phyloP scores from a whole-genome alignment of 495 filamentous ascomycete species.

The Stereocaulon alpinum region DNA sequence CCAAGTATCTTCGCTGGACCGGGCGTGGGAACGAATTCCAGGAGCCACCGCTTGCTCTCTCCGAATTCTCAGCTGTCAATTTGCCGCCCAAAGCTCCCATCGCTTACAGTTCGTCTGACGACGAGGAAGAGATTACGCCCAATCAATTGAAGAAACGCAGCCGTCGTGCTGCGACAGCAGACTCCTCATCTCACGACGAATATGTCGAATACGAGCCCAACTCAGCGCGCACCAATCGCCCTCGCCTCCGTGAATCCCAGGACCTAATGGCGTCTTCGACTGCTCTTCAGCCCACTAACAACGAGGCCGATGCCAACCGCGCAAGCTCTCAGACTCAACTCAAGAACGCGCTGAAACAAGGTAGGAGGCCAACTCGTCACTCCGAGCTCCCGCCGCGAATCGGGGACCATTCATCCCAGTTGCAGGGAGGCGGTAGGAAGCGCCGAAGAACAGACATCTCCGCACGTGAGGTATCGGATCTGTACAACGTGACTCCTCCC shows the following conservation, averaged over 20 bases:
- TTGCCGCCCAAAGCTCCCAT: neutral
- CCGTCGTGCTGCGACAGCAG: neutral
- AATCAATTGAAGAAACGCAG: neutral
- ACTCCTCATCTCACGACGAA: neutral
- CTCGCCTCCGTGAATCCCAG: neutral
- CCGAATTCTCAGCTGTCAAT: neutral
- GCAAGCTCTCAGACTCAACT: neutral
- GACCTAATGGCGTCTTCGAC: too few species aligned
- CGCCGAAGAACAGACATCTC: conserved; percentile 1
- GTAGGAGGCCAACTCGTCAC: neutral
- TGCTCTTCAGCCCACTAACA: neutral
- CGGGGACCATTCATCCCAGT: neutral
- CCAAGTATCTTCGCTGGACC: neutral
- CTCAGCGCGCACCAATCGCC: neutral
- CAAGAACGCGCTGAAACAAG: neutral
- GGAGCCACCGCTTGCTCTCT: neutral
- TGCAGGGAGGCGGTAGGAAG: neutral
- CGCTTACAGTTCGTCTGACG: neutral
- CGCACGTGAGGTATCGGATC: neutral
- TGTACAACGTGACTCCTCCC: neutral
- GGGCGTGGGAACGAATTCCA: neutral
- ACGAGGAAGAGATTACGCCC: neutral
- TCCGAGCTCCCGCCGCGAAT: neutral
- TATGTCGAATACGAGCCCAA: neutral
- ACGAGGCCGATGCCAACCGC: neutral